Conservation (phyloP, 78 protist species). For the Guillardia theta region DNA sequence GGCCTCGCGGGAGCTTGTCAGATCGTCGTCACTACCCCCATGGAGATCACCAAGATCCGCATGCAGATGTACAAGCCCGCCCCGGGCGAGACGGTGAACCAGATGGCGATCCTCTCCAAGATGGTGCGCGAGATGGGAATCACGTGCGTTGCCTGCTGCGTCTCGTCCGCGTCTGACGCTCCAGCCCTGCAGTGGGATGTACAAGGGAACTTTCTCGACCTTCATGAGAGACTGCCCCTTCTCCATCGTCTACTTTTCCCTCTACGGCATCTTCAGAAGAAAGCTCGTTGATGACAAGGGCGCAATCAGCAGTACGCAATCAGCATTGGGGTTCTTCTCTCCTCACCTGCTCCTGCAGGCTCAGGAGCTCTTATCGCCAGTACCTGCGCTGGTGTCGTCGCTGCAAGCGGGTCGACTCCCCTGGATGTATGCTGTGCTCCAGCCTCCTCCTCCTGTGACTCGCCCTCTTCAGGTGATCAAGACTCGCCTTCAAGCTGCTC, state of each 20-base stretch:
- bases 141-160: neutral
- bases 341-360: neutral
- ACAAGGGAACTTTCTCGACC: neutral
- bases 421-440: too few species aligned
- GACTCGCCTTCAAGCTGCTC: slow-evolving; percentile 36
- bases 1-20: slow-evolving; percentile 2
- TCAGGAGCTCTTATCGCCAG: neutral
- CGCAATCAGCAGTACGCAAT: neutral
- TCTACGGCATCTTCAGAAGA: neutral
- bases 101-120: neutral
- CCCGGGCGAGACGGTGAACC: neutral
- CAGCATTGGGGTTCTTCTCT: neutral
- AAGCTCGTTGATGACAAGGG: neutral
- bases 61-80: slow-evolving; percentile 9
- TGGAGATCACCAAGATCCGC: slow-evolving; percentile 52
- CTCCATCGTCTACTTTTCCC: neutral
- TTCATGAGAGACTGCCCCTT: neutral
- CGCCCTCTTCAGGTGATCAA: too few species aligned
- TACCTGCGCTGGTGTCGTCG: slow-evolving; percentile 33
- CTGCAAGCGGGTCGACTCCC: slow-evolving; percentile 36
- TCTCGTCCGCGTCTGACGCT: neutral
- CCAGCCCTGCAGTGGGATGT: neutral
- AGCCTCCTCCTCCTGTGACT: too few species aligned
- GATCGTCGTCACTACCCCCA: slow-evolving; percentile 45
- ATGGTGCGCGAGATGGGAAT: neutral